Conservation (phyloP, 371 early-diverging fungal species). For the Batrachochytrium dendrobatidis region DNA sequence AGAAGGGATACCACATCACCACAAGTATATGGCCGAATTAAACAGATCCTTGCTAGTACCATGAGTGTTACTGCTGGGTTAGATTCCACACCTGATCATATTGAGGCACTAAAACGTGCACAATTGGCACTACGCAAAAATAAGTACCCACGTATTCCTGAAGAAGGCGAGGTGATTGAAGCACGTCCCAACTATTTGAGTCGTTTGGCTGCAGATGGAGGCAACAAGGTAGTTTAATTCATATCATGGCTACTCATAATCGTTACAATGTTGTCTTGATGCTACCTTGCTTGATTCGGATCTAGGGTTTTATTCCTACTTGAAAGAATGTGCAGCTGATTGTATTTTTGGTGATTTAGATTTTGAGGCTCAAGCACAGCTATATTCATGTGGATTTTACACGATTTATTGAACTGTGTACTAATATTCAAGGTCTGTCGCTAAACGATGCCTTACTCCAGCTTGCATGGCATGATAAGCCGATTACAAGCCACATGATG, state of each 20-base stretch:
- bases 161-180: not conserved
- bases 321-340: too few species aligned
- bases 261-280: not conserved
- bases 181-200: slow-evolving; percentile 10
- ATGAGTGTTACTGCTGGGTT: not conserved
- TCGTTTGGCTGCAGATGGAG: slow-evolving; percentile 29
- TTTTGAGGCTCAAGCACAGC: slow-evolving; percentile 14
- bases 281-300: too few species aligned
- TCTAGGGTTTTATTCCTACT: not conserved
- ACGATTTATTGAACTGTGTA: slow-evolving; percentile 26
- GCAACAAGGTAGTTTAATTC: slow-evolving; percentile 21
- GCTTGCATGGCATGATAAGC: slow-evolving; percentile 24
- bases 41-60: not conserved
- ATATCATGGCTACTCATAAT: too few species aligned
- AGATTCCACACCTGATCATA: not conserved
- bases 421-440: slow-evolving; percentile 27
- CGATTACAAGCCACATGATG: slow-evolving; percentile 20
- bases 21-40: not conserved
- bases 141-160: not conserved
- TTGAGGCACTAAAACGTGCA: not conserved
- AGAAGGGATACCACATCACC: not conserved
- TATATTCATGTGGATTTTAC: slow-evolving; percentile 30
- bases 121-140: not conserved
- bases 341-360: too few species aligned
- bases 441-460: slow-evolving; percentile 31